Conservation (phyloP, 257 asterid species). For the Solanum neorickii region DNA sequence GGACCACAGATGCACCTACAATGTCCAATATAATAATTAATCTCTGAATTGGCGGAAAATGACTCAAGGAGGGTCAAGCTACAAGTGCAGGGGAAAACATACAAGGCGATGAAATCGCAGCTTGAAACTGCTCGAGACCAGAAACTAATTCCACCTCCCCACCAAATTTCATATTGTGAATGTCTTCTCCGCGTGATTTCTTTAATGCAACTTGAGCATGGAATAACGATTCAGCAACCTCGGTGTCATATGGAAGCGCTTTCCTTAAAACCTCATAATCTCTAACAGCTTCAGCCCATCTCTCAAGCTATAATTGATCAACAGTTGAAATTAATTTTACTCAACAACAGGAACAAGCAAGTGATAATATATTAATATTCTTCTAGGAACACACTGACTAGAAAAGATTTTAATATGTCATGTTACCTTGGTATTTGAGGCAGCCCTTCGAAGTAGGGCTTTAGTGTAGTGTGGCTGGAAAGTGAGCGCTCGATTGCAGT, state of each 20-base stretch:
- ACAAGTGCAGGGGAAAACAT: not conserved
- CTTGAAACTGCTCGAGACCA: slow-evolving; percentile 56
- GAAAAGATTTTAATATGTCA: not conserved
- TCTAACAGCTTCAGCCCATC: slow-evolving; percentile 59
- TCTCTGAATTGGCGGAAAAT: not conserved
- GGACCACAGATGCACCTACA: slow-evolving; percentile 14
- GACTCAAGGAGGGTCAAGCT: not conserved
- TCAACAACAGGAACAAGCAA: not conserved
- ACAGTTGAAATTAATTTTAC: not conserved
- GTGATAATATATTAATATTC: not conserved
- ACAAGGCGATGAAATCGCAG: slow-evolving; percentile 58
- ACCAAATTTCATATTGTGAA: slow-evolving; percentile 53
- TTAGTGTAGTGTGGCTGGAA: slow-evolving; percentile 67
- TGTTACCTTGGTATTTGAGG: slow-evolving; percentile 67
- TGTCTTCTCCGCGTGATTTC: slow-evolving; percentile 58
- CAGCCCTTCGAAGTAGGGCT: slow-evolving; percentile 89
- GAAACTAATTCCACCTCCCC: slow-evolving; percentile 55
- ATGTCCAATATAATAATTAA: not conserved
- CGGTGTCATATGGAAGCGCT: slow-evolving; percentile 54
- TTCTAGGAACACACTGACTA: not conserved
- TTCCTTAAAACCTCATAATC: slow-evolving; percentile 53
- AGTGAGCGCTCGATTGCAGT: slow-evolving; percentile 74
- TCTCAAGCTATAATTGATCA: slow-evolving; percentile 44
- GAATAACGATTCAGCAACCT: slow-evolving; percentile 56
- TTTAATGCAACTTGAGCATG: slow-evolving; percentile 50